These are phyloP conservation scores for Anthostomella pinea DNA, from an alignment of 2,329 filamentous ascomycete genomes.

Conservation along the genomic window DNA sequence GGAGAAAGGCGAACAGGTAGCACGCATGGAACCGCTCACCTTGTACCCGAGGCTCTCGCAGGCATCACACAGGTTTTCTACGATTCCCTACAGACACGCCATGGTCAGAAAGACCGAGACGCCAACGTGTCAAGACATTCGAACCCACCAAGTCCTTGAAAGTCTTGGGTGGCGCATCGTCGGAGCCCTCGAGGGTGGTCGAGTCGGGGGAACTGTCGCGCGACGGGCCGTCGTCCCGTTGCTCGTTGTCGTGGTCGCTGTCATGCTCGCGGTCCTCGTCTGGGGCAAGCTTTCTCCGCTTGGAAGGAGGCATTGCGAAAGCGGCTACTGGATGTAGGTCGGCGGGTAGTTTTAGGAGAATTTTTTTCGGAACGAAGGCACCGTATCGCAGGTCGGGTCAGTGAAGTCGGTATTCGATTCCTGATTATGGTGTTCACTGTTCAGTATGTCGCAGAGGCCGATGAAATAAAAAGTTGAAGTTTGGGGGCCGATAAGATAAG, in stretches of 20 bases:
- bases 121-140: background rate
- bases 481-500: background rate
- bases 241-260: constrained; percentile 9
- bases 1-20: too few relatives aligned
- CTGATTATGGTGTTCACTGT: too few relatives aligned
- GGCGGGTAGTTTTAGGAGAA: too few relatives aligned
- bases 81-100: constrained; percentile 60
- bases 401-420: too few relatives aligned
- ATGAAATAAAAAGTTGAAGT: constrained; percentile 10
- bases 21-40: too few relatives aligned
- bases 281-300: constrained; percentile 41
- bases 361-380: too few relatives aligned
- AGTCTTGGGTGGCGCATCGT: constrained; percentile 45
- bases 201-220: constrained; percentile 15
- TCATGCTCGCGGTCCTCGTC: constrained; percentile 10
- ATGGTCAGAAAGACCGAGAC: constrained; percentile 7
- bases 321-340: constrained; percentile 1
- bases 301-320: constrained; percentile 37
- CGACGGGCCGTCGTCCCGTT: too few relatives aligned
- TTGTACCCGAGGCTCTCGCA: constrained; percentile 81
- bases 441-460: too few relatives aligned
- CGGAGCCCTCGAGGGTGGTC: constrained; percentile 21
- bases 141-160: constrained; percentile 61
- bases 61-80: constrained; percentile 84
- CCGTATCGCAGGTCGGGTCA: too few relatives aligned